Evolutionary conservation across 1,284 basidiomycete genomes (phyloP).

Genomic region (Irpex lacteus): DNA sequence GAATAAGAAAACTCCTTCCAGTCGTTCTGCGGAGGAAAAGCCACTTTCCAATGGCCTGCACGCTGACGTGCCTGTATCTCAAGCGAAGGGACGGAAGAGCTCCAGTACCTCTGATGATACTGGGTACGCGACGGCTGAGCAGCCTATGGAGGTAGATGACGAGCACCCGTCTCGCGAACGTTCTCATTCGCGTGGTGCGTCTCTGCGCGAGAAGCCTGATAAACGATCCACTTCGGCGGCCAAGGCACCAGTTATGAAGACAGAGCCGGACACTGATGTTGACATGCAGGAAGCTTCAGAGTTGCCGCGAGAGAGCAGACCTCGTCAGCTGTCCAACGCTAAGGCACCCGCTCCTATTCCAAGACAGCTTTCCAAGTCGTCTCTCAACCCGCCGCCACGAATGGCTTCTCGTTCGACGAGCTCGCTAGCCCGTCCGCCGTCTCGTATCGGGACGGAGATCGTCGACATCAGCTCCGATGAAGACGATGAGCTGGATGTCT

Average conservation of each 20-base stretch:
- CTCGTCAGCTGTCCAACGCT: neutral
- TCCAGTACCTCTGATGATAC: conserved; percentile 27
- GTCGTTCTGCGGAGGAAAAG: neutral
- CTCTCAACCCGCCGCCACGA: neutral
- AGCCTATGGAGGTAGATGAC: conserved; percentile 22
- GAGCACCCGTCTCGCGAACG: neutral
- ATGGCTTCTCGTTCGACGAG: neutral
- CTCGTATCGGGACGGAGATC: conserved; percentile 13
- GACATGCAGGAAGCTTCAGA: neutral
- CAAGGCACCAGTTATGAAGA: too few relatives aligned
- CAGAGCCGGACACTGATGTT: neutral
- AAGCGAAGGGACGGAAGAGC: conserved; percentile 16
- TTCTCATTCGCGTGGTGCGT: neutral
- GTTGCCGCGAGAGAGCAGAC: neutral
- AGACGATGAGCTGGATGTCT: conserved; percentile 12
- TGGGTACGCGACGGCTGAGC: conserved; percentile 29
- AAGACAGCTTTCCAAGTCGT: neutral
- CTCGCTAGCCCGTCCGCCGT: neutral
- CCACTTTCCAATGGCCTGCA: neutral
- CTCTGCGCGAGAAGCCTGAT: neutral
- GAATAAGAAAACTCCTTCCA: conserved; percentile 6
- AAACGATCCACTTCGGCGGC: neutral
- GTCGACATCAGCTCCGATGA: conserved; percentile 27
- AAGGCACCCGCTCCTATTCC: neutral
- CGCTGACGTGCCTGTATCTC: neutral